Percentiles rank a stretch among this genome's conserved stretches.
phyloP scores from a whole-genome alignment of 139 green algal species.

The Cymbomonas tetramitiformis region DNA sequence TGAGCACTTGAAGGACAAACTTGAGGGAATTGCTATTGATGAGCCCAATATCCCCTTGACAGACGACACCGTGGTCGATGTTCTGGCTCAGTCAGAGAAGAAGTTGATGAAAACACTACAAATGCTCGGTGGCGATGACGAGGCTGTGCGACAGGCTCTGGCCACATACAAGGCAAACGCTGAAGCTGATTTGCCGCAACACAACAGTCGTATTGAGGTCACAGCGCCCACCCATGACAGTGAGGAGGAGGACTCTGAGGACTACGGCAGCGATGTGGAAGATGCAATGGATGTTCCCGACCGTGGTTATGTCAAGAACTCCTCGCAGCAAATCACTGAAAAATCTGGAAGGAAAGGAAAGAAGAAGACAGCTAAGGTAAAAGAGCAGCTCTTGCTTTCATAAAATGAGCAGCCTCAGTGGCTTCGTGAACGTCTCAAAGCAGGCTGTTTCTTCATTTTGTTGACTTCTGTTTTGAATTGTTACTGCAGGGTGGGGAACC shows the following conservation, averaged over 20 bases:
- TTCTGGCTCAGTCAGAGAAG: slow-evolving; percentile 7
- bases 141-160: background rate
- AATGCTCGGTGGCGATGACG: background rate
- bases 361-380: too few relatives aligned
- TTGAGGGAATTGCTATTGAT: slow-evolving; percentile 21
- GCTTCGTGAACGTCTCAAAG: too few relatives aligned
- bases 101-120: slow-evolving; percentile 3
- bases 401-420: too few relatives aligned
- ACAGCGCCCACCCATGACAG: background rate
- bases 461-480: too few relatives aligned
- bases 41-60: slow-evolving; percentile 1
- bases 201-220: slow-evolving; percentile 1
- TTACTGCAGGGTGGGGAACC: too few relatives aligned
- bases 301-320: background rate
- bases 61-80: slow-evolving; percentile 20
- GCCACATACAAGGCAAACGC: background rate
- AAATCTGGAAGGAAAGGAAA: slow-evolving; percentile 4
- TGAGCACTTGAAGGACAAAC: slow-evolving; percentile 24
- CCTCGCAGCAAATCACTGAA: background rate
- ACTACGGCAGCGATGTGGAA: slow-evolving; percentile 2
- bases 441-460: too few relatives aligned
- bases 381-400: too few relatives aligned
- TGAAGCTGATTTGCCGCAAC: background rate
- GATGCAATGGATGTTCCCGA: slow-evolving; percentile 5
- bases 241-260: background rate